Conservation (phyloP, 768 basidiomycete species). For the Macrolepiota dolichaula region DNA sequence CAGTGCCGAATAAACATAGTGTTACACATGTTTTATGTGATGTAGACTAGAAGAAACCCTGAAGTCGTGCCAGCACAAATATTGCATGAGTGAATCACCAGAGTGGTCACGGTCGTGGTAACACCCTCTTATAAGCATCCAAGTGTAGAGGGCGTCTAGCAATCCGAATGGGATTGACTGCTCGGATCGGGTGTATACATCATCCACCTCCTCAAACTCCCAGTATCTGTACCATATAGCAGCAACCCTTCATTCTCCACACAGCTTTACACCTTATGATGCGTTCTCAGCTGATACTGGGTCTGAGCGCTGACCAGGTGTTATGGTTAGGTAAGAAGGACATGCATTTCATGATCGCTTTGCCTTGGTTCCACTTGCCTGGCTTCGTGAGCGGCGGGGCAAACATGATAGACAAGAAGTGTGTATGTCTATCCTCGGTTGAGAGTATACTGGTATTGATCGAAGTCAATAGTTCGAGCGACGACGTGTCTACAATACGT, state of each 20-base stretch:
- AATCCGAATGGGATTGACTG: slow-evolving; percentile 4
- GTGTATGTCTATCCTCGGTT: slow-evolving; percentile 22
- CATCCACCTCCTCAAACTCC: too few species aligned
- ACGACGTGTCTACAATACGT: slow-evolving; percentile 67
- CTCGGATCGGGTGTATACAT: too few species aligned
- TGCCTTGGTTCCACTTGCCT: slow-evolving; percentile 86
- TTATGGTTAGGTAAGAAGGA: slow-evolving; percentile 94
- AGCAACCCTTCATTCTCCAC: background rate
- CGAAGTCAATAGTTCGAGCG: slow-evolving; percentile 64
- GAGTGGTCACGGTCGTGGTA: background rate
- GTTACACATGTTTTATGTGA: too few species aligned
- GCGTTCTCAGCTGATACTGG: slow-evolving; percentile 75
- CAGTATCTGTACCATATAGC: too few species aligned
- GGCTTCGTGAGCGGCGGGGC: slow-evolving; percentile 80
- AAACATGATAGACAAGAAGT: slow-evolving; percentile 72
- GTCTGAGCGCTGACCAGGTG: slow-evolving; percentile 71
- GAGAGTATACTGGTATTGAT: background rate
- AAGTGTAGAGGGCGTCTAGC: slow-evolving; percentile 10
- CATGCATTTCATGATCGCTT: slow-evolving; percentile 85
- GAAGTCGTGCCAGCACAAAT: background rate
- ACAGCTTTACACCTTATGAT: slow-evolving; percentile 28
- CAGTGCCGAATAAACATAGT: too few species aligned
- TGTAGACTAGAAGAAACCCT: background rate
- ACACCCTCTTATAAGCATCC: background rate
- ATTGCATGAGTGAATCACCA: background rate